These are phyloP conservation scores for Erucastrum elatum DNA, from an alignment of 345 rosid species.

Conservation along the genomic window DNA sequence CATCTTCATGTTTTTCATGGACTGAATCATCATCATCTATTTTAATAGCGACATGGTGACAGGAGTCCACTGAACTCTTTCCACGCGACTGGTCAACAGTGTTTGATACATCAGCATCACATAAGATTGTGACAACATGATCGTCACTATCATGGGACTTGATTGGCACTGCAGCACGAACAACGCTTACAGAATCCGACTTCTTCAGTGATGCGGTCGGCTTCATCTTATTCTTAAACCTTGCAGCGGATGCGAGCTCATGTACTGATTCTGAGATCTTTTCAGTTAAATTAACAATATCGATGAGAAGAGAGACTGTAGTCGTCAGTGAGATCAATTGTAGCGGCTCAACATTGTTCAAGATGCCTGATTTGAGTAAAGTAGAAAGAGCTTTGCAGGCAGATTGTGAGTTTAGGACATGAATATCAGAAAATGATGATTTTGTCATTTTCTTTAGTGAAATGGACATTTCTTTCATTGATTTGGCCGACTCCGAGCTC, in stretches of 20 bases:
- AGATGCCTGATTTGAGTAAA: constrained; percentile 45
- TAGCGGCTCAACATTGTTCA: constrained; percentile 48
- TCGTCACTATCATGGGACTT: not conserved
- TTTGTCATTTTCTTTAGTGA: constrained; percentile 53
- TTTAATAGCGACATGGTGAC: constrained; percentile 28
- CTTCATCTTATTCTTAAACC: constrained; percentile 43
- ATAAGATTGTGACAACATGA: constrained; percentile 31
- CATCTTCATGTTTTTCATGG: not conserved
- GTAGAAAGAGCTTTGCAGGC: constrained; percentile 46
- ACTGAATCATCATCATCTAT: constrained; percentile 9
- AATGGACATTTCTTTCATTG: constrained; percentile 58
- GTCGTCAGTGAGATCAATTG: constrained; percentile 49
- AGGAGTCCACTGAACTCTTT: constrained; percentile 13
- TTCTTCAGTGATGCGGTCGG: constrained; percentile 34
- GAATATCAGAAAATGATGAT: constrained; percentile 41
- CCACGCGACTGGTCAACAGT: constrained; percentile 8
- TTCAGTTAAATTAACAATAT: constrained; percentile 51
- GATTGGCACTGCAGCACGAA: not conserved
- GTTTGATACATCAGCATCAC: constrained; percentile 29
- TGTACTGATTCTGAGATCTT: constrained; percentile 50
- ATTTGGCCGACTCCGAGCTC: constrained; percentile 55
- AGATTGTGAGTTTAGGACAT: constrained; percentile 47
- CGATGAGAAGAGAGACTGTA: constrained; percentile 58
- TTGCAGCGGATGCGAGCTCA: constrained; percentile 60
- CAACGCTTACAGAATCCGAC: constrained; percentile 3